phyloP scores from a whole-genome alignment of 2,329 filamentous ascomycete genomes.

The Nemania sp. region DNA sequence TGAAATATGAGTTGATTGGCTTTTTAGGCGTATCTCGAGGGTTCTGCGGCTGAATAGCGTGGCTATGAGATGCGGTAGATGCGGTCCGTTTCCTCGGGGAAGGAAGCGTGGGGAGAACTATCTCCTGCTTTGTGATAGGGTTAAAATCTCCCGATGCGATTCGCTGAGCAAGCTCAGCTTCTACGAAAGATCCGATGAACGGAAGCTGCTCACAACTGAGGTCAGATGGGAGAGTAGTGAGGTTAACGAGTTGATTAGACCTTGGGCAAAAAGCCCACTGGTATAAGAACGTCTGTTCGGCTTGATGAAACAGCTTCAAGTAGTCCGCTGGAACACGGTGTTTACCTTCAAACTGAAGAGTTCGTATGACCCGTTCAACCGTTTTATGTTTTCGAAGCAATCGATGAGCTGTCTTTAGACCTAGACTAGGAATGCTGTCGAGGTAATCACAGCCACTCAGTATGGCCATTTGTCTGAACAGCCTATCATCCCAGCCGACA shows the following conservation, averaged over 20 bases:
- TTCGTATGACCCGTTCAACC: conserved; percentile 82
- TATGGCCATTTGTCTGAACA: conserved; percentile 96
- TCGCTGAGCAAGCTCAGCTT: conserved; percentile 74
- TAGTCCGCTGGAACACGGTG: conserved; percentile 84
- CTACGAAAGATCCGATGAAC: conserved; percentile 82
- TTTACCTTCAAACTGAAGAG: conserved; percentile 90
- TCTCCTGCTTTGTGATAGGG: conserved; percentile 84
- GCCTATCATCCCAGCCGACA: conserved; percentile 89
- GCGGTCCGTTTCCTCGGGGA: conserved; percentile 55
- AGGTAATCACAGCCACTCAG: conserved; percentile 97
- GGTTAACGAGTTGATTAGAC: conserved; percentile 76
- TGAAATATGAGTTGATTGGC: conserved; percentile 68
- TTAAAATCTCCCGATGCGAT: conserved; percentile 87
- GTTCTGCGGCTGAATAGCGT: conserved; percentile 38
- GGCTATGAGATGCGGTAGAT: conserved; percentile 42
- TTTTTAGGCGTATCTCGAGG: conserved; percentile 55
- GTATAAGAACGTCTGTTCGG: conserved; percentile 92
- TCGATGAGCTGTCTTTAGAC: conserved; percentile 92
- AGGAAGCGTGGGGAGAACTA: conserved; percentile 58
- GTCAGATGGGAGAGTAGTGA: conserved; percentile 74
- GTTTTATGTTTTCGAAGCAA: conserved; percentile 91
- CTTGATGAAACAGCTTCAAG: conserved; percentile 82
- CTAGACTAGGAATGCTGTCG: conserved; percentile 84
- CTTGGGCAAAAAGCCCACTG: conserved; percentile 93
- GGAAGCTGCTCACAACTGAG: conserved; percentile 77